A percentile compares a stretch with the other conserved stretches of the same genome.
These are phyloP conservation scores for Coemansia sp. DNA, from an alignment of 192 early-diverging fungal genomes.

Conservation along the genomic window DNA sequence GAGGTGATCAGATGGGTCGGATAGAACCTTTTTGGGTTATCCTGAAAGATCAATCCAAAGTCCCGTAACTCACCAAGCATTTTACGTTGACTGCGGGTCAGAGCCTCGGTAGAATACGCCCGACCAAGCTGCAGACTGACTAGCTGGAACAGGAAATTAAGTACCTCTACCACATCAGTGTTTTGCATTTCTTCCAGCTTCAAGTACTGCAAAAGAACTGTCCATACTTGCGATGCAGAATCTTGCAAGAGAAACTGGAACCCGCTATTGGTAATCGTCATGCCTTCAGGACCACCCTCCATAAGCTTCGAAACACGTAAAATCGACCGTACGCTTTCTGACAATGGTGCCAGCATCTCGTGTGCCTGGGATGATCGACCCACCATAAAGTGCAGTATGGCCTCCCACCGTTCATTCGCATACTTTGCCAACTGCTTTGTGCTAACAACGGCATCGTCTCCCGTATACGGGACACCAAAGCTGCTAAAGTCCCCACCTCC, in stretches of 20 bases:
- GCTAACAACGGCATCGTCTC: slow-evolving; percentile 62
- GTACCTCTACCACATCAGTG: slow-evolving; percentile 92
- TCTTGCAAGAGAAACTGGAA: slow-evolving; percentile 97
- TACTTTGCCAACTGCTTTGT: slow-evolving; percentile 74
- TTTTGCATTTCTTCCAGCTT: slow-evolving; percentile 67
- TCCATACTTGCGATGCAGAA: slow-evolving; percentile 93
- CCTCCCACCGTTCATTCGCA: slow-evolving; percentile 83
- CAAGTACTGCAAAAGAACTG: slow-evolving; percentile 89
- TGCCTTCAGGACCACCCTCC: slow-evolving; percentile 33
- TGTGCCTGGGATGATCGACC: slow-evolving; percentile 58
- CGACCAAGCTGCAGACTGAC: slow-evolving; percentile 86
- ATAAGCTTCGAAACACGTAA: slow-evolving; percentile 78
- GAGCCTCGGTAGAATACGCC: slow-evolving; percentile 80
- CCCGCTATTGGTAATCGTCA: slow-evolving; percentile 89
- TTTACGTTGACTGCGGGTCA: slow-evolving; percentile 78
- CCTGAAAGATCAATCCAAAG: slow-evolving; percentile 86
- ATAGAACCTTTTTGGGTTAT: slow-evolving; percentile 79
- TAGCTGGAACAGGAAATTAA: slow-evolving; percentile 92
- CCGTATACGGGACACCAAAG: slow-evolving; percentile 75
- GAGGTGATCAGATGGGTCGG: slow-evolving; percentile 90
- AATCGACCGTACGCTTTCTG: slow-evolving; percentile 68
- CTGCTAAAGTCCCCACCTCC: slow-evolving; percentile 78
- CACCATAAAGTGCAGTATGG: slow-evolving; percentile 91
- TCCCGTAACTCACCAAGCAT: slow-evolving; percentile 86
- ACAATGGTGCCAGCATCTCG: slow-evolving; percentile 56